phyloP scores from a whole-genome alignment of 345 rosid genomes.

The Eucalyptus grandis region DNA sequence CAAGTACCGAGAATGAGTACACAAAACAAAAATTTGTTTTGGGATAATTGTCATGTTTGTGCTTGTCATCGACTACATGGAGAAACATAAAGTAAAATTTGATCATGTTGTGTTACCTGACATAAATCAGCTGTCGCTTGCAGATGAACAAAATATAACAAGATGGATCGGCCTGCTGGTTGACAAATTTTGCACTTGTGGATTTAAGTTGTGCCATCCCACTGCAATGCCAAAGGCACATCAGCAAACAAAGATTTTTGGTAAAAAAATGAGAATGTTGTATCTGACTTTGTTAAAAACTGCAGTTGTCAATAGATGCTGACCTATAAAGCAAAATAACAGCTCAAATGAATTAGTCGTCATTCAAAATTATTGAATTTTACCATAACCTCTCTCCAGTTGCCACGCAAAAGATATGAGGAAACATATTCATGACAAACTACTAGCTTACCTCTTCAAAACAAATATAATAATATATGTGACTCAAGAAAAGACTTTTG shows the following conservation, averaged over 20 bases:
- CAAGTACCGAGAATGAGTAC: neutral
- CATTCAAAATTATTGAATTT: neutral
- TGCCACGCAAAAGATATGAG: neutral
- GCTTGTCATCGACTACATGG: neutral
- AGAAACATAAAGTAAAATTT: neutral
- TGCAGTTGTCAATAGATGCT: neutral
- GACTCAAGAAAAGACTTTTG: neutral
- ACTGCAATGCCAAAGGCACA: conserved; percentile 17
- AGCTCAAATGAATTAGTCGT: neutral
- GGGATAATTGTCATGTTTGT: neutral
- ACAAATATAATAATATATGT: neutral
- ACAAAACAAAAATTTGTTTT: neutral
- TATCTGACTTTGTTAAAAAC: neutral
- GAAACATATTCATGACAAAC: neutral
- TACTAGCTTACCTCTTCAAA: neutral
- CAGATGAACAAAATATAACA: conserved; percentile 58
- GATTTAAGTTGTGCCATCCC: conserved; percentile 43
- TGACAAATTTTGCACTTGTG: conserved; percentile 38
- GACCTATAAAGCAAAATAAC: neutral
- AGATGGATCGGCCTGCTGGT: conserved; percentile 22
- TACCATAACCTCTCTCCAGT: neutral
- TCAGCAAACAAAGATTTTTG: neutral
- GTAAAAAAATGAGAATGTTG: neutral
- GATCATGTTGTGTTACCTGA: neutral
- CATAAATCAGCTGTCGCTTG: conserved; percentile 26